A percentile compares a stretch with the other conserved stretches of the same genome.
phyloP scores from a whole-genome alignment of 73 alveolate genomes.

The Paramecium primaurelia region DNA sequence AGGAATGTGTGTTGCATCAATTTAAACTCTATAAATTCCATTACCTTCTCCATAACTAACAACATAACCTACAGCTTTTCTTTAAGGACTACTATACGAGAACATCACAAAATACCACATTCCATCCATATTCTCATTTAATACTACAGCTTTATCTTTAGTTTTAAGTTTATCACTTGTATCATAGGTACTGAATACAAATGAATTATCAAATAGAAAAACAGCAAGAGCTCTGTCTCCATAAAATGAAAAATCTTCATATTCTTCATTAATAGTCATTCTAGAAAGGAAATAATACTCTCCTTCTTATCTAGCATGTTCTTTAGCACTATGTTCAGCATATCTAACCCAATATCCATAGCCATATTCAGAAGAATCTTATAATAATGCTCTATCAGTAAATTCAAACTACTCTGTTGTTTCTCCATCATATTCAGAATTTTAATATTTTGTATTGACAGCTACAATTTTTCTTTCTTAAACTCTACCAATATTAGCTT shows the following conservation, averaged over 20 bases:
- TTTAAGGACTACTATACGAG: neutral
- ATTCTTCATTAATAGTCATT: neutral
- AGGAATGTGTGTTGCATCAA: neutral
- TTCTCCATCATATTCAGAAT: slow-evolving; percentile 13
- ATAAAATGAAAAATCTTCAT: slow-evolving; percentile 24
- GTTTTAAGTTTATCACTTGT: neutral
- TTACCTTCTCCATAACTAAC: slow-evolving; percentile 31
- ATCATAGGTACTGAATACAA: slow-evolving; percentile 29
- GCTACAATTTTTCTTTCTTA: neutral
- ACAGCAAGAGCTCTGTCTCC: slow-evolving; percentile 50
- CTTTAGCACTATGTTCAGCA: neutral
- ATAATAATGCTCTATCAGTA: neutral
- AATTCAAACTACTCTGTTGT: slow-evolving; percentile 7
- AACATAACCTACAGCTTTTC: slow-evolving; percentile 35
- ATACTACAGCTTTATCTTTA: neutral
- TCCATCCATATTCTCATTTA: slow-evolving; percentile 27
- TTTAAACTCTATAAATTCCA: neutral
- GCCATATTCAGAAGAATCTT: slow-evolving; percentile 24
- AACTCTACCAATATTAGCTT: neutral
- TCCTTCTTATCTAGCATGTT: neutral
- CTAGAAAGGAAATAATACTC: slow-evolving; percentile 10
- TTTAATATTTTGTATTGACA: neutral
- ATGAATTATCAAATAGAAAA: neutral
- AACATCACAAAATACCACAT: slow-evolving; percentile 39
- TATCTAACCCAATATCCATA: slow-evolving; percentile 45